Conservation (phyloP, 176 grass and related monocot species). For the Eragrostis nindensis region DNA sequence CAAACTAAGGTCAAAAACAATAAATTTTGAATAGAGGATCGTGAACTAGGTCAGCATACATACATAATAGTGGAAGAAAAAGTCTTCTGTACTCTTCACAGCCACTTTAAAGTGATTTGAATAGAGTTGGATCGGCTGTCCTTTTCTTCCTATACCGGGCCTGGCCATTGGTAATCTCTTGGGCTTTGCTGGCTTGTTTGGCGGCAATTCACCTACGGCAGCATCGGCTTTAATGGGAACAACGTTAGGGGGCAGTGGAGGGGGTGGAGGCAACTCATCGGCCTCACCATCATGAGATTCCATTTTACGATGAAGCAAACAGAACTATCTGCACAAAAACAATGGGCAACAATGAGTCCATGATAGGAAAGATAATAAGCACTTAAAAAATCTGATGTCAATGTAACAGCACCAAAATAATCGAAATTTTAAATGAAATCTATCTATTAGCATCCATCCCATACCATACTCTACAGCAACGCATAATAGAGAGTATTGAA, state of each 20-base stretch:
- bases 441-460: neutral
- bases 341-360: neutral
- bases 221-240: conserved; percentile 35
- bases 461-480: neutral
- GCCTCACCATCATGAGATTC: conserved; percentile 40
- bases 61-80: conserved; percentile 88
- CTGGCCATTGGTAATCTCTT: conserved; percentile 56
- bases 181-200: conserved; percentile 28
- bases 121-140: conserved; percentile 48
- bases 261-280: conserved; percentile 57
- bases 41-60: conserved; percentile 23
- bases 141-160: conserved; percentile 62
- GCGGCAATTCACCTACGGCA: neutral
- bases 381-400: neutral
- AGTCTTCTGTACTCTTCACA: conserved; percentile 49
- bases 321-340: conserved; percentile 14
- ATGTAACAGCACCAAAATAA: neutral
- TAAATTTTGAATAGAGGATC: conserved; percentile 4
- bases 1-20: neutral
- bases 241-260: conserved; percentile 54
- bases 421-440: neutral
- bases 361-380: neutral
- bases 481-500: neutral
- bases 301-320: conserved; percentile 34
- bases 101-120: conserved; percentile 79